Evolutionary conservation across 1,284 basidiomycete species (phyloP), one percentile per base, ranked within the genome.

Genomic region (Malassezia obtusa): DNA sequence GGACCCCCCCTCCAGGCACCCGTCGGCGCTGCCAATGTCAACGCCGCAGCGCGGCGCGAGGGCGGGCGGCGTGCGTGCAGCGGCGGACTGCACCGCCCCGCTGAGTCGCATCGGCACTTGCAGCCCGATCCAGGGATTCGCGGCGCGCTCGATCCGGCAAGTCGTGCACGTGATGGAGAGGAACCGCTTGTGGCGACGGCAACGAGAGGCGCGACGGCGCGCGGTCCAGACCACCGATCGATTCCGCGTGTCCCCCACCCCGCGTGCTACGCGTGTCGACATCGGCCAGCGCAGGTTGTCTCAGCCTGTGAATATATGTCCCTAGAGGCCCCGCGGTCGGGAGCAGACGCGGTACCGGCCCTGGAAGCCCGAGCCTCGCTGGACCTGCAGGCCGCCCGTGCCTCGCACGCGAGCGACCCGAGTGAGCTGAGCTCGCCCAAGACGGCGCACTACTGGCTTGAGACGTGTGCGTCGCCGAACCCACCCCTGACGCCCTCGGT

Each of bases 311-410:
- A 15, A 4, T 35, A n/a, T 19, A 19, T 30, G 38, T 30, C 17
- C 24, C 40, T 17, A 2, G 24, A 17, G 30, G 40, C 14, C 12
- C 15, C 30, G 40, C 30, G 15, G 9, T 31, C 24, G 26, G 30
- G 26, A 36, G 37, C 35, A 19, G 47, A 40, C 25, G 26, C 33
- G 5, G 30, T 39, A 24, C 38, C 43, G 10, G 30, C 30, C 4
- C 28, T 45, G 14, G 43, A 45, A 19, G 43, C 43, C 5, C 31
- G 32, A 25, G 43, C 43, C n/a, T 45, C 43, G 43, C 30, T 25
- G 26, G 43, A 45, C 19, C 30, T 45, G 12, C 26, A 45, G 24
- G 24, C 28, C 15, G 43, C 43, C 4, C 26, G 43, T 10, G 43
- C 31, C 17, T 31, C 4, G 22, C 26, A 33, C 22, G 43, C 43